Base-by-base conservation (phyloP, 129 eudicot species). In the Lactuca saligna region DNA sequence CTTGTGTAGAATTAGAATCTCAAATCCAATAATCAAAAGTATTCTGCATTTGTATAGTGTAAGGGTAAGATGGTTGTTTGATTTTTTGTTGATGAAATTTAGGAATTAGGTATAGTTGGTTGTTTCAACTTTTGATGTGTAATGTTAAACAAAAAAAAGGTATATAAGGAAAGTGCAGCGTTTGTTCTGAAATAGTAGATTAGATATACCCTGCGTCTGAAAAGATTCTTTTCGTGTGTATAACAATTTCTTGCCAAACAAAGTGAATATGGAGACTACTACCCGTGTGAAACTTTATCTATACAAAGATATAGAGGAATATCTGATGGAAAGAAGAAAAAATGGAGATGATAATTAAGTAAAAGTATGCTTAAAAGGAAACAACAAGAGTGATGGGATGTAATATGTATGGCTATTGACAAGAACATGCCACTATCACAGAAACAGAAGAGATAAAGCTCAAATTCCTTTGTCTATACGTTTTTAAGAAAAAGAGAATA, bases 241-340 rank as follows among this genome's bases (percentile, higher is more conserved):
- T 25, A 25, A 25, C 29, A 25, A 25, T 25, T 20, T 42, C 32
- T 54, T 20, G 69, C 44, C 70, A 50, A 73, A 63, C 53, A 25
- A 29, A 44, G 55, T 59, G 78, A 51, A 62, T 9, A 35, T 14
- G 44, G 39, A 62, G 51, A 64, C 49, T 51, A 55, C 17, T 25
- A 25, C 29, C 29, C 29, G 25, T 12, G 25, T 31, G 49, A 55
- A 54, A 64, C 44, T 65, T 73, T 65, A 54, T 54, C n/a, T 37
- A 63, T 7, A 62, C 29, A 17, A 73, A 73, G 65, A 73, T 32
- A 66, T 16, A 56, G 42, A 42, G 51, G 66, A 56, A 74, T 74
- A 55, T 74, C 9, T 31, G 51, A 65, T 25, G 44, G 58, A 56
- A 65, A 65, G 58, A 64, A 74, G 72, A 55, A 57, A 55, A 31